Conservation (phyloP, 2,329 filamentous ascomycete species). For the Penicillium sp. region DNA sequence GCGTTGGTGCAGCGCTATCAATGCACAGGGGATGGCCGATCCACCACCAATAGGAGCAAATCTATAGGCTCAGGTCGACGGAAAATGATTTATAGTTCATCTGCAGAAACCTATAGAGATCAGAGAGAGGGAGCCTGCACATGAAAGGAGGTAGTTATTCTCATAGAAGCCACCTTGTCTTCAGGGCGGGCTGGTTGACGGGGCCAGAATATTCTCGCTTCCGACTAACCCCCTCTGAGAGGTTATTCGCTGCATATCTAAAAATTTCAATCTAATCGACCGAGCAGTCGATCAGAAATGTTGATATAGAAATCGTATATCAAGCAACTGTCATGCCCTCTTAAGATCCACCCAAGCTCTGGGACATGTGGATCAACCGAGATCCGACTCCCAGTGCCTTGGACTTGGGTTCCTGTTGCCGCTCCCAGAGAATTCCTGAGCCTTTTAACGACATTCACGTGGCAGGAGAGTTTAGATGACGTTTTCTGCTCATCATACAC, state of each 20-base stretch:
- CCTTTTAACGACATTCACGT: constrained; percentile 25
- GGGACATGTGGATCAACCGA: constrained; percentile 34
- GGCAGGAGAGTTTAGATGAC: constrained; percentile 22
- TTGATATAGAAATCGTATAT: constrained; percentile 4
- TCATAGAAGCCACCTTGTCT: neutral
- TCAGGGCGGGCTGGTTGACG: neutral
- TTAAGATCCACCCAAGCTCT: constrained; percentile 26
- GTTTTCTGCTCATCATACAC: constrained; percentile 6
- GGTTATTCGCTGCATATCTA: neutral
- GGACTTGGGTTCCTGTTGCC: constrained; percentile 25
- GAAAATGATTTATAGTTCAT: neutral
- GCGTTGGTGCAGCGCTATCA: constrained; percentile 2
- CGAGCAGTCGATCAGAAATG: neutral
- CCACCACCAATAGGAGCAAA: constrained; percentile 16
- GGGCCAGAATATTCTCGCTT: constrained; percentile 3
- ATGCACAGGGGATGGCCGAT: constrained; percentile 15
- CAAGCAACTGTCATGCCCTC: constrained; percentile 21
- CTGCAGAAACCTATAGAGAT: neutral
- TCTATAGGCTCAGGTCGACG: neutral
- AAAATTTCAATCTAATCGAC: neutral
- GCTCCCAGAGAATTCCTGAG: constrained; percentile 24
- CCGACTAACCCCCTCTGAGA: neutral
- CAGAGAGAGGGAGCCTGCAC: neutral
- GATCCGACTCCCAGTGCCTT: constrained; percentile 31
- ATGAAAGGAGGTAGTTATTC: neutral